Percentiles rank a stretch among this genome's conserved stretches.
These are phyloP conservation scores for Microbotryum intermedium DNA, from an alignment of 1,284 basidiomycete species.

Conservation along the genomic window DNA sequence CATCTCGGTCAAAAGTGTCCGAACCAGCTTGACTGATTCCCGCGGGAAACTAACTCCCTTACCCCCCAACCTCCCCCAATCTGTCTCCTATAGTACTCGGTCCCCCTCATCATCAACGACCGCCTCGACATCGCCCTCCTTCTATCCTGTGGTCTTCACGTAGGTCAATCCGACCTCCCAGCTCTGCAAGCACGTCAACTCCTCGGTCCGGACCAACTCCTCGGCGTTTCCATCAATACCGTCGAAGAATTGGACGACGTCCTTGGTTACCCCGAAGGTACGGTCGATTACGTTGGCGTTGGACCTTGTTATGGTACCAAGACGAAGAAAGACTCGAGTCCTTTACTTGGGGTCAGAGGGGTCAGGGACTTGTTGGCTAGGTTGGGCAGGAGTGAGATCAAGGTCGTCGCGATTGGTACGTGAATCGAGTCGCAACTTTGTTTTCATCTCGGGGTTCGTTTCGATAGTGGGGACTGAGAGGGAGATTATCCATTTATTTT, in stretches of 20 bases:
- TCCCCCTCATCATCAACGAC: conserved; percentile 87
- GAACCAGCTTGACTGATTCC: too few species aligned
- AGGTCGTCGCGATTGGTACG: conserved; percentile 67
- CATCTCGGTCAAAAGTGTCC: neutral
- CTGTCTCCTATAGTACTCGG: conserved; percentile 49
- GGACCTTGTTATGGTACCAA: conserved; percentile 47
- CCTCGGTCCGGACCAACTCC: conserved; percentile 60
- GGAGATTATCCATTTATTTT: too few species aligned
- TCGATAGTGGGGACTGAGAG: too few species aligned
- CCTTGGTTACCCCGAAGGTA: conserved; percentile 42
- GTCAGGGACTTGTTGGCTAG: conserved; percentile 56
- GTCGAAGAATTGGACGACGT: conserved; percentile 52
- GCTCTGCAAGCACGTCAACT: conserved; percentile 58
- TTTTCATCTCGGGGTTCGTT: neutral
- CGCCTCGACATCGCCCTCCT: conserved; percentile 78
- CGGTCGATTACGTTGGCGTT: conserved; percentile 76
- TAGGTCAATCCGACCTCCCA: conserved; percentile 86
- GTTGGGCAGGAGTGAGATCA: conserved; percentile 55
- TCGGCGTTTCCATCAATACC: conserved; percentile 74
- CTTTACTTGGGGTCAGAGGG: conserved; percentile 27
- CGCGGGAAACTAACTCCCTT: too few species aligned
- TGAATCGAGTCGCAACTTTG: conserved; percentile 38
- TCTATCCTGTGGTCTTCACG: conserved; percentile 68
- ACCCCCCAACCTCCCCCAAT: neutral
- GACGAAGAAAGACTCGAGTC: conserved; percentile 36